Evolutionary conservation across 2,329 filamentous ascomycete species (phyloP).

Genomic region (Thelonectria olida): DNA sequence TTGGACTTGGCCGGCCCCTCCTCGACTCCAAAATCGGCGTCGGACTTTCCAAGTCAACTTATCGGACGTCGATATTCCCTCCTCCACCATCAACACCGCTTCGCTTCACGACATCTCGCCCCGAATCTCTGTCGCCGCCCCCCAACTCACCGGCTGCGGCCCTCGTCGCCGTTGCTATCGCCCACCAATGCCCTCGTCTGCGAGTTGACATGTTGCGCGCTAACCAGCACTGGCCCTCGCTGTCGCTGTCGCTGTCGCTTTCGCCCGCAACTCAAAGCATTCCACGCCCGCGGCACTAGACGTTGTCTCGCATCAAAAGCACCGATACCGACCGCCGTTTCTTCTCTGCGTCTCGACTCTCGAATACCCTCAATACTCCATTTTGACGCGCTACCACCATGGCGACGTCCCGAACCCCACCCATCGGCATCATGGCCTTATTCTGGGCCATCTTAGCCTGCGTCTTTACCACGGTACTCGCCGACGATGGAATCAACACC

Average conservation of each 20-base stretch:
- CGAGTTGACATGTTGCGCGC: constrained; percentile 30
- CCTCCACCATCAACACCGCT: not conserved
- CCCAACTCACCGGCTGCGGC: not conserved
- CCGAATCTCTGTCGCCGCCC: not conserved
- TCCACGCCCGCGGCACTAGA: constrained; percentile 26
- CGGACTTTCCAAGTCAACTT: constrained; percentile 8
- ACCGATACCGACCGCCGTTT: constrained; percentile 13
- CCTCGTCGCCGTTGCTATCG: constrained; percentile 4
- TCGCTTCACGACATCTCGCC: not conserved
- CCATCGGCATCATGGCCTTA: constrained; percentile 21
- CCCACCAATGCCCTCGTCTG: constrained; percentile 27
- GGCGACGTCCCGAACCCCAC: constrained; percentile 17
- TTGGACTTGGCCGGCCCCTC: constrained; percentile 11
- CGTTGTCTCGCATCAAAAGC: constrained; percentile 16
- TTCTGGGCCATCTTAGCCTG: constrained; percentile 36
- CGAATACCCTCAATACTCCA: not conserved
- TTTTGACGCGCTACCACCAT: constrained; percentile 16
- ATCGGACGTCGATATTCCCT: constrained; percentile 17
- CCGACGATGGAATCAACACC: constrained; percentile 47
- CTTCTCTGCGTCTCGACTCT: constrained; percentile 1
- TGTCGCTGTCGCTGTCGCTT: too few relatives aligned
- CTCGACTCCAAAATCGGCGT: constrained; percentile 13
- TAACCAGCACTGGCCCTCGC: constrained; percentile 22
- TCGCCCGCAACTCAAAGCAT: constrained; percentile 25
- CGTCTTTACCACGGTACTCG: constrained; percentile 41